Base-by-base conservation (phyloP, 768 basidiomycete genomes). In the Suillus ampliporus region DNA sequence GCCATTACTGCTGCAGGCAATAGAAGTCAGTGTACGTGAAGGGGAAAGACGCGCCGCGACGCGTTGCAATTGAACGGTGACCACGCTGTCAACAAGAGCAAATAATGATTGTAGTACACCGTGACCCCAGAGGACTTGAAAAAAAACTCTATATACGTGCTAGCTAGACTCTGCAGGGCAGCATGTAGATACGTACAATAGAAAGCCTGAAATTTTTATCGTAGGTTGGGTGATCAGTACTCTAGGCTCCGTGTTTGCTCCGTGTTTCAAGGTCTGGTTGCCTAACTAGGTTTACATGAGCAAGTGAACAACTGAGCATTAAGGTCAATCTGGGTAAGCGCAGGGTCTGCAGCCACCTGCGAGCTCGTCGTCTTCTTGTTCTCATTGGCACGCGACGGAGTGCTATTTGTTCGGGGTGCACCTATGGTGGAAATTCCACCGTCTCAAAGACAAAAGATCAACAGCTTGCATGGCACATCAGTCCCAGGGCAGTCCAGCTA, bases 1-100 rank as follows among this genome's bases (percentile, higher is more conserved):
- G 79, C 76, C 88, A 89, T 89, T 57, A 61, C 40, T 34, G 65
- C 41, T 37, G 43, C 35, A 46, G 38, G 4, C 17, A 52, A 48
- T 50, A 17, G 38, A 66, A 41, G 65, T 61, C 53, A 62, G 34
- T 46, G 54, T 44, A 64, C 23, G 40, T 19, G 51, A 53, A 43
- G 43, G 21, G 57, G 57, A n/a, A 48, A 40, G 64, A 65, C 64
- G 64, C 52, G 65, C 40, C 65, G 64, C 64, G 76, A 75, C 76
- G 76, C 75, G 75, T 67, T 67, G 61, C 38, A 35, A 61, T 58
- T 61, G n/a, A 23, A 37, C 23, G 19, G 38, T 38, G 8, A 26
- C 11, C 48, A 53, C 52, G 50, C 50, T 10, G 43, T 56, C 56
- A 74, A 68, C 17, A 72, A 61, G 23, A 53, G 44, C 74, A 74